Evolutionary conservation across 805 yeast species (phyloP).

Genomic region (Zygosaccharomyces siamensis): DNA sequence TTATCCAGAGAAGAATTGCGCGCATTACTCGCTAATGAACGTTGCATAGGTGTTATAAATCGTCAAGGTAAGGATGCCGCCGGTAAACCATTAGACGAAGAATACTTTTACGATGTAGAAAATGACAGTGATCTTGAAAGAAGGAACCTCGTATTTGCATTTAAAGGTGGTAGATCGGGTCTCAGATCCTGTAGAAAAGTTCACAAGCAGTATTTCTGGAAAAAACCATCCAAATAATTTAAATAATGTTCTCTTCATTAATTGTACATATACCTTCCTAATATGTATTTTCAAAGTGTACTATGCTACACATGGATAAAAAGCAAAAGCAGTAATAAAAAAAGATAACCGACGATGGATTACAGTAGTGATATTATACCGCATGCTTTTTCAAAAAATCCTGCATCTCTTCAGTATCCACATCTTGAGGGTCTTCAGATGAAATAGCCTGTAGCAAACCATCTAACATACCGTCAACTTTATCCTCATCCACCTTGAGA

Average conservation of each 20-base stretch:
- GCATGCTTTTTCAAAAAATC: constrained; percentile 52
- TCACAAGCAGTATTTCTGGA: constrained; percentile 70
- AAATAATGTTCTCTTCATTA: neutral
- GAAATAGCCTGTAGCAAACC: constrained; percentile 89
- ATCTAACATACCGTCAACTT: constrained; percentile 75
- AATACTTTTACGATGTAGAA: constrained; percentile 85
- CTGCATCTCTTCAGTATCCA: constrained; percentile 46
- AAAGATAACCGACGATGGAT: neutral
- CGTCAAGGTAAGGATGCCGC: constrained; percentile 95
- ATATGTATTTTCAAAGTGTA: neutral
- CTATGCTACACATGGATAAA: neutral
- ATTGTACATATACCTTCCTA: neutral
- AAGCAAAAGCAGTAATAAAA: neutral
- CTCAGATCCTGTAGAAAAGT: constrained; percentile 86
- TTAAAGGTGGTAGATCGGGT: constrained; percentile 74
- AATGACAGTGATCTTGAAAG: constrained; percentile 71
- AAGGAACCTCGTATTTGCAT: constrained; percentile 60
- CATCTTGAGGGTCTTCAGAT: constrained; percentile 64
- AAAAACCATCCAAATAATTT: constrained; percentile 38
- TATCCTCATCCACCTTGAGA: constrained; percentile 77
- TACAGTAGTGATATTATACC: constrained; percentile 13
- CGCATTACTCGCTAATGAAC: constrained; percentile 39
- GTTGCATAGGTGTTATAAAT: constrained; percentile 79
- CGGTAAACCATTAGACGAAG: constrained; percentile 90
- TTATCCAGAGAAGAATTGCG: constrained; percentile 44